phyloP scores from a whole-genome alignment of 2,329 filamentous ascomycete genomes.

The Atkinsonella hypoxylon region DNA sequence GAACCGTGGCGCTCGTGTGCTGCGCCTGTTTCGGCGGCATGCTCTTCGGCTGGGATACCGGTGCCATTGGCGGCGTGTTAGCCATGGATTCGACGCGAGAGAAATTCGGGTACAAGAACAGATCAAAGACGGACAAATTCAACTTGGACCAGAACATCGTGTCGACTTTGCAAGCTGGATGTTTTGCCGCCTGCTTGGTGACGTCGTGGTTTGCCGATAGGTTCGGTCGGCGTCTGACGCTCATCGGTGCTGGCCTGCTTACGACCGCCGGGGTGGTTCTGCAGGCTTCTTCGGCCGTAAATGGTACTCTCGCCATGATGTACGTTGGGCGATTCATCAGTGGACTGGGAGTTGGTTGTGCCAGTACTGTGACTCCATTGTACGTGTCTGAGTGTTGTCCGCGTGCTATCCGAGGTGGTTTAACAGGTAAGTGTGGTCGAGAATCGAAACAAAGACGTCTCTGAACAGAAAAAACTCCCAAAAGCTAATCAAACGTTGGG shows the following conservation, averaged over 20 bases:
- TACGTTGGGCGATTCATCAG: slow-evolving; percentile 50
- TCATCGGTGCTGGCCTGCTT: slow-evolving; percentile 44
- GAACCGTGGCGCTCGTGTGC: slow-evolving; percentile 50
- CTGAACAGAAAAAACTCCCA: too few relatives aligned
- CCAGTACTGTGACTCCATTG: slow-evolving; percentile 31
- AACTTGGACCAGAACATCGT: slow-evolving; percentile 55
- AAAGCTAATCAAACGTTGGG: not conserved
- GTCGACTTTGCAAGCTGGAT: slow-evolving; percentile 58
- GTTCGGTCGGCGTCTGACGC: slow-evolving; percentile 40
- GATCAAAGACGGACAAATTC: slow-evolving; percentile 22
- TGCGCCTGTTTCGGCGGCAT: slow-evolving; percentile 57
- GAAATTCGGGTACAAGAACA: slow-evolving; percentile 24
- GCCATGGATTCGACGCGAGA: slow-evolving; percentile 45
- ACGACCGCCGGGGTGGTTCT: slow-evolving; percentile 51
- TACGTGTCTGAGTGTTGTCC: slow-evolving; percentile 39
- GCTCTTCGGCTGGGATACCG: slow-evolving; percentile 41
- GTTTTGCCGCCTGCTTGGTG: slow-evolving; percentile 50
- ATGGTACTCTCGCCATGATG: slow-evolving; percentile 47
- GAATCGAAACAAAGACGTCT: too few relatives aligned
- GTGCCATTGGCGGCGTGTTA: slow-evolving; percentile 56
- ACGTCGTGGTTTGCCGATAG: slow-evolving; percentile 41
- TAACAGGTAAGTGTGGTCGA: slow-evolving; percentile 25
- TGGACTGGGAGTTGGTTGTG: slow-evolving; percentile 38
- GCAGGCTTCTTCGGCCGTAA: slow-evolving; percentile 43
- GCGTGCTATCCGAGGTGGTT: slow-evolving; percentile 36